Evolutionary conservation across 2,329 filamentous ascomycete genomes (phyloP).

Genomic region (Ophiostoma montium): DNA sequence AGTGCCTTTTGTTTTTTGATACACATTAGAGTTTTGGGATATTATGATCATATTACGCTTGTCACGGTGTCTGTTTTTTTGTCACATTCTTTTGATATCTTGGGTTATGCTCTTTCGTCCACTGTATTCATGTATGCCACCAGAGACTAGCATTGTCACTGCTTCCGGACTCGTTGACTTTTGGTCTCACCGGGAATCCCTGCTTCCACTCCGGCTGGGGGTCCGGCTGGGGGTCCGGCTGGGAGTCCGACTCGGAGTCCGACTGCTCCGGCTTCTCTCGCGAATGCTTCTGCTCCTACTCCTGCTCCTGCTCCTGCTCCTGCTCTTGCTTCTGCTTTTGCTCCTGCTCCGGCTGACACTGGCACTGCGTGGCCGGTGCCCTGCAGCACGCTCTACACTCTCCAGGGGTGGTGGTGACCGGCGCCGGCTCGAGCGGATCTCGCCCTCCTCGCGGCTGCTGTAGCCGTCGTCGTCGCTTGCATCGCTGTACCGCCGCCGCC

Average conservation of each 20-base stretch:
- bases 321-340: background rate
- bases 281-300: conserved; percentile 1
- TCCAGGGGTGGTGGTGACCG: background rate
- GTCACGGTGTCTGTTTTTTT: background rate
- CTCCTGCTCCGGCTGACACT: conserved; percentile 1
- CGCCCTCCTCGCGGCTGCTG: conserved; percentile 4
- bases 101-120: no score
- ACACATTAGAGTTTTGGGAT: conserved; percentile 9
- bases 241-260: background rate
- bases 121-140: no score
- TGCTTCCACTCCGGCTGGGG: background rate
- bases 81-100: background rate
- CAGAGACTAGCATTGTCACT: no score
- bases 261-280: conserved; percentile 1
- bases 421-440: background rate
- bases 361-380: background rate
- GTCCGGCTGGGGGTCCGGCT: background rate
- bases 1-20: conserved; percentile 5
- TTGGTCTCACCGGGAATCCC: background rate
- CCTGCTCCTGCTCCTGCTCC: conserved; percentile 1
- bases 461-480: background rate
- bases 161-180: no score
- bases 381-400: no score
- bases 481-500: conserved; percentile 3
- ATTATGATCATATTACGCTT: background rate